Evolutionary conservation across 2,329 filamentous ascomycete genomes (phyloP).

Genomic region (Aspergillus novofumigatus): DNA sequence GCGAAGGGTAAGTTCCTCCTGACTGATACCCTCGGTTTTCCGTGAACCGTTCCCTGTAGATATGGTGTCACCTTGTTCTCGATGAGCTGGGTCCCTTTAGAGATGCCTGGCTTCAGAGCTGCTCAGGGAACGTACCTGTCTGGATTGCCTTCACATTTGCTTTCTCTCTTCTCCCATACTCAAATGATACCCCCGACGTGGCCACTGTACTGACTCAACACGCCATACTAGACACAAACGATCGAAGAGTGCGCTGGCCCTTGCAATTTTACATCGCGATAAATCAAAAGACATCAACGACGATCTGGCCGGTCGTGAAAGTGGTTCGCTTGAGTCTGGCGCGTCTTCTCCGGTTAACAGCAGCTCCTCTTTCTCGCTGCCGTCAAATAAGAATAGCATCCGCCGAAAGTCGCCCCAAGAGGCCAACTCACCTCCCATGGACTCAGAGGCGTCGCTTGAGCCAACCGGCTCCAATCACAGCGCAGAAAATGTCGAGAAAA

Average conservation of each 20-base stretch:
- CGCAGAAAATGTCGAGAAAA: conserved; percentile 28
- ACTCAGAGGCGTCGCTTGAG: conserved; percentile 24
- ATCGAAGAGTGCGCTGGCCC: conserved; percentile 51
- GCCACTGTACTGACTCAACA: conserved; percentile 27
- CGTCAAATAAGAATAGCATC: conserved; percentile 29
- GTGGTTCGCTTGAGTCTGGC: conserved; percentile 24
- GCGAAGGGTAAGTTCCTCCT: conserved; percentile 25
- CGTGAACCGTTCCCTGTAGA: conserved; percentile 14
- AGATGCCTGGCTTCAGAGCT: neutral
- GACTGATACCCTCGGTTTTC: conserved; percentile 9
- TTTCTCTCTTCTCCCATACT: neutral
- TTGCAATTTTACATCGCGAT: conserved; percentile 52
- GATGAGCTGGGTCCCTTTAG: neutral
- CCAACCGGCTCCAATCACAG: conserved; percentile 22
- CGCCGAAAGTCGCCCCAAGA: conserved; percentile 28
- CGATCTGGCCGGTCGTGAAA: conserved; percentile 20
- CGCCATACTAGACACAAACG: conserved; percentile 46
- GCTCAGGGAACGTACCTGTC: neutral
- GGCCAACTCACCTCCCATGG: conserved; percentile 15
- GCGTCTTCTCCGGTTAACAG: conserved; percentile 22
- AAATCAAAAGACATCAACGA: conserved; percentile 43
- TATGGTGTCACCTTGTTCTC: neutral
- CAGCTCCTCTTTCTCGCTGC: conserved; percentile 24
- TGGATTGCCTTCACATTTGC: neutral
- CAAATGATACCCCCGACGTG: neutral